Evolutionary conservation across 1,284 basidiomycete genomes (phyloP), one percentile per base, ranked within the genome.

Genomic region (Moesziomyces antarcticus): DNA sequence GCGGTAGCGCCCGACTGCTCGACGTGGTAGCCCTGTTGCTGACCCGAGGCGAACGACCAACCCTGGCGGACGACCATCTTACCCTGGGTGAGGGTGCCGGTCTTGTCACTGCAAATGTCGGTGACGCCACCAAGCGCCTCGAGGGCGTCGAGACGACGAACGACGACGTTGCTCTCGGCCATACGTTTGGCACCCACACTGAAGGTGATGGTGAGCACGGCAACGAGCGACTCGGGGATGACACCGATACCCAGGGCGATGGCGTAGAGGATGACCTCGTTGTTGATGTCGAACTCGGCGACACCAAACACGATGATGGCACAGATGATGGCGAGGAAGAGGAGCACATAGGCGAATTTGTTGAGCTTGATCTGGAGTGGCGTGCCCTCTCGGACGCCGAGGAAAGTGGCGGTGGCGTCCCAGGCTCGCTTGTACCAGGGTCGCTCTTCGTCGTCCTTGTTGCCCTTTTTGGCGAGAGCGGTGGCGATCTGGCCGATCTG

Each of bases 281-380:
- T 84, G 52, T 83, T 76, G 65, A 78, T 53, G 55, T 76, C 67
- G 48, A 75, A 78, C 44, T 76, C 73, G 60, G 88, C 88, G 3
- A 88, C 88, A 37, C 87, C 86, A 66, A 90, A 88, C n/a, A 78
- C 66, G 50, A 80, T 65, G 56, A 79, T 78, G 43, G 73, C 88
- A 33, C 89, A 86, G 44, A 90, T 56, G 62, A 88, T 85, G 13
- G 89, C 88, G 44, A 87, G 86, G 18, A 83, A 86, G 37, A 90
- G 87, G 5, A 91, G 86, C n/a, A 88, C 81, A 72, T 89, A 89
- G 3, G 90, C 90, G 30, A 91, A 87, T 74, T 87, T 88, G 79
- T 87, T 86, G 60, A 88, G 85, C 82, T 89, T 90, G 81, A 88
- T 88, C 82, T 90, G 89, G 5, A 90, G 86, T 1, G 89, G 90